Percentiles rank a stretch among this genome's conserved stretches.
Evolutionary conservation across 371 early-diverging fungal genomes (phyloP).

Genomic region (Nematocida sp.): DNA sequence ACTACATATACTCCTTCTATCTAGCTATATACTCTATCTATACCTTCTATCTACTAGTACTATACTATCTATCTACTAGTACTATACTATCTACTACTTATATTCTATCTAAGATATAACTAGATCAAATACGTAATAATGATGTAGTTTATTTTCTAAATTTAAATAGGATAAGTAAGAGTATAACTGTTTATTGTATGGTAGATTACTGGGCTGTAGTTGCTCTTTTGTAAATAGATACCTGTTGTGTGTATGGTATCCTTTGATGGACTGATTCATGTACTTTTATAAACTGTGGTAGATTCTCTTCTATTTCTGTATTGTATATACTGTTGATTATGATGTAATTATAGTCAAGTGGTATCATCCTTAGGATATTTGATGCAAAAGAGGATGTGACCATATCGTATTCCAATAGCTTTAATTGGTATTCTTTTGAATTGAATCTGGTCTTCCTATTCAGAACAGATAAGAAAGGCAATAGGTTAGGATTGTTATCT

Average conservation of each 20-base stretch:
- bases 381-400: slow-evolving; percentile 7
- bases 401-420: slow-evolving; percentile 12
- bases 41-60: too few relatives aligned
- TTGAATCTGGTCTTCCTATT: slow-evolving; percentile 4
- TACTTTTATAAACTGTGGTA: slow-evolving; percentile 41
- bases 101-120: too few relatives aligned
- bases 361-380: background rate
- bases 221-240: slow-evolving; percentile 40
- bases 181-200: too few relatives aligned
- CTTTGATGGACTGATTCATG: slow-evolving; percentile 22
- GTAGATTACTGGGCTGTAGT: too few relatives aligned
- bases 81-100: too few relatives aligned
- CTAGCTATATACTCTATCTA: too few relatives aligned
- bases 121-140: too few relatives aligned
- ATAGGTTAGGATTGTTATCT: slow-evolving; percentile 36
- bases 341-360: slow-evolving; percentile 35
- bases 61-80: too few relatives aligned
- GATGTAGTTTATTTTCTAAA: too few relatives aligned
- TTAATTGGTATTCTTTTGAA: background rate
- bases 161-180: too few relatives aligned
- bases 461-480: background rate
- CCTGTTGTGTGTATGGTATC: background rate
- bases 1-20: too few relatives aligned
- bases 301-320: slow-evolving; percentile 13
- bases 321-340: slow-evolving; percentile 23